phyloP scores from a whole-genome alignment of 2,329 filamentous ascomycete species.

The Drechslera avenae region DNA sequence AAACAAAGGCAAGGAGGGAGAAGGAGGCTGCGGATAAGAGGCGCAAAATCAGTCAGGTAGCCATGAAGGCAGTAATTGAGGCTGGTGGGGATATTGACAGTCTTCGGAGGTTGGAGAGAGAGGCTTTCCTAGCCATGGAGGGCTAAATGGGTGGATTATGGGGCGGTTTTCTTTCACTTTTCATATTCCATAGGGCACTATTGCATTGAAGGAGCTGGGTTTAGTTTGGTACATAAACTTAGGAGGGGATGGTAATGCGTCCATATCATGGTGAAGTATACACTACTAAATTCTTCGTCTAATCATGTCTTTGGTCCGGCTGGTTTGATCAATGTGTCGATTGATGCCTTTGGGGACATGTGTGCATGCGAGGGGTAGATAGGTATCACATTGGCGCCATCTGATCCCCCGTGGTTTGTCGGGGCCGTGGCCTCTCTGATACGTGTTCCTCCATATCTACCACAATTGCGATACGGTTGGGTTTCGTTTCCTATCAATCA shows the following conservation, averaged over 20 bases:
- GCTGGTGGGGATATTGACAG: constrained; percentile 68
- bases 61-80: constrained; percentile 70
- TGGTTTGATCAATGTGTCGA: too few relatives aligned
- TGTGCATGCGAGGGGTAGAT: too few relatives aligned
- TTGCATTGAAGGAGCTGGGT: background rate
- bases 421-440: too few relatives aligned
- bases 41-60: constrained; percentile 69
- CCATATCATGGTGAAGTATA: background rate
- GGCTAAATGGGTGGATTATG: background rate
- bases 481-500: background rate
- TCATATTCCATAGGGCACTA: background rate
- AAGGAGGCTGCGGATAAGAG: constrained; percentile 83
- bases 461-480: background rate
- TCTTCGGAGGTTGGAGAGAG: constrained; percentile 51
- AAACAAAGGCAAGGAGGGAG: constrained; percentile 92
- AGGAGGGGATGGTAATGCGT: background rate
- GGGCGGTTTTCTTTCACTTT: background rate
- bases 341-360: too few relatives aligned
- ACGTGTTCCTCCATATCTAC: background rate
- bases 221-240: background rate
- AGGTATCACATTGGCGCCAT: too few relatives aligned
- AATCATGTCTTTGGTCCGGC: too few relatives aligned
- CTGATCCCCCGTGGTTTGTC: too few relatives aligned
- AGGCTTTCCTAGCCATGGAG: constrained; percentile 45
- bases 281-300: too few relatives aligned